Conservation (phyloP, 176 grass and related monocot species). For the Cenchrus fungigraminus region DNA sequence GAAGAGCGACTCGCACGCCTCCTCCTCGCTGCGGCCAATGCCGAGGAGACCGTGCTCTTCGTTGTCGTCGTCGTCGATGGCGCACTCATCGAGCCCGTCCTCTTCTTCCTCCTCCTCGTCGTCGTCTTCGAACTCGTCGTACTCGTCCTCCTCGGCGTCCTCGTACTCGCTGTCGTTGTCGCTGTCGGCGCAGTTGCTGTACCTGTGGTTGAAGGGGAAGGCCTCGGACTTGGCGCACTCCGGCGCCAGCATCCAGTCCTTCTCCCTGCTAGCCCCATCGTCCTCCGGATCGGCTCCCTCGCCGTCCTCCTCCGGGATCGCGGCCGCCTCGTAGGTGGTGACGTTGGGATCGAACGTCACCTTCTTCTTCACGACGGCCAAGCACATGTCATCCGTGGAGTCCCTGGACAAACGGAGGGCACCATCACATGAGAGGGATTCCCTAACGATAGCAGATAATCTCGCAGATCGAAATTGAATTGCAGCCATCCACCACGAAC, state of each 20-base stretch:
- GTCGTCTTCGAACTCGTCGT: slow-evolving; percentile 51
- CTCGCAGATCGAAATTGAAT: not conserved
- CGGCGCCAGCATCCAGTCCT: slow-evolving; percentile 39
- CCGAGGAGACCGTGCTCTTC: slow-evolving; percentile 47
- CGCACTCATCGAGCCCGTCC: slow-evolving; percentile 61
- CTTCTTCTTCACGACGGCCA: slow-evolving; percentile 74
- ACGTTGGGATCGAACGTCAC: slow-evolving; percentile 97
- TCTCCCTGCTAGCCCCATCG: slow-evolving; percentile 30
- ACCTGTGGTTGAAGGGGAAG: slow-evolving; percentile 84
- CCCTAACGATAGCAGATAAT: not conserved
- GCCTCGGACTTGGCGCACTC: slow-evolving; percentile 52
- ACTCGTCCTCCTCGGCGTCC: slow-evolving; percentile 55
- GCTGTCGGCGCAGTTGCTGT: slow-evolving; percentile 60
- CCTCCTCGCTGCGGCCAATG: slow-evolving; percentile 73
- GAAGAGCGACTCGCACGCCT: slow-evolving; percentile 87
- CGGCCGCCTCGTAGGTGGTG: slow-evolving; percentile 61
- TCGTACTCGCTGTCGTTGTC: slow-evolving; percentile 61
- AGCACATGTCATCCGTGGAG: slow-evolving; percentile 58
- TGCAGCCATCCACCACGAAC: slow-evolving; percentile 9
- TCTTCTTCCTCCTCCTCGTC: slow-evolving; percentile 41
- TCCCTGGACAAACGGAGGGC: slow-evolving; percentile 54
- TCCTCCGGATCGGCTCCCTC: slow-evolving; percentile 31
- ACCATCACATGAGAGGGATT: not conserved
- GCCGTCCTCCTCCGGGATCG: slow-evolving; percentile 54
- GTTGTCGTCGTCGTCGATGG: slow-evolving; percentile 55